phyloP scores from a whole-genome alignment of 2,329 filamentous ascomycete species.

The Diaporthe vaccinii region DNA sequence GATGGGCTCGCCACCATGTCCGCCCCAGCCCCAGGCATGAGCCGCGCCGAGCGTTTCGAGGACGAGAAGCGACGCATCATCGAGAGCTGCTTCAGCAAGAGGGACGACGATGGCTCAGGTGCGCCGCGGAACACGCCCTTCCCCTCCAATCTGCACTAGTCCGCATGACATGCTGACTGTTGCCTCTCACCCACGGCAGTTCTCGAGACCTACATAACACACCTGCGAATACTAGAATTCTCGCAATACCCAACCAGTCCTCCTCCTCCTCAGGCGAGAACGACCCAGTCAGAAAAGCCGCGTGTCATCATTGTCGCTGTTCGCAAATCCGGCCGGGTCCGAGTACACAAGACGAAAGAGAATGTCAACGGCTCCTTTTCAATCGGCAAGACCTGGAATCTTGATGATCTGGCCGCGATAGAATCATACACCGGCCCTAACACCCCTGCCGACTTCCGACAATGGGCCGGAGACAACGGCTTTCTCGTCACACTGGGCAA shows the following conservation, averaged over 20 bases:
- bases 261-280: slow-evolving; percentile 81
- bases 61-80: slow-evolving; percentile 96
- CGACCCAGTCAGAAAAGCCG: slow-evolving; percentile 83
- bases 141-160: slow-evolving; percentile 32
- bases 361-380: slow-evolving; percentile 95
- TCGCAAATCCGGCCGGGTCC: slow-evolving; percentile 89
- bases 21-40: slow-evolving; percentile 45
- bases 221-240: slow-evolving; percentile 92
- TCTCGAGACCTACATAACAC: slow-evolving; percentile 96
- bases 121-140: slow-evolving; percentile 52
- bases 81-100: slow-evolving; percentile 93
- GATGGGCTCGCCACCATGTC: slow-evolving; percentile 36
- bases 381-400: slow-evolving; percentile 97
- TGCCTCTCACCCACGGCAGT: slow-evolving; percentile 60
- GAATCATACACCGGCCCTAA: slow-evolving; percentile 81
- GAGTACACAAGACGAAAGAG: slow-evolving; percentile 97
- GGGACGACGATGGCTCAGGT: slow-evolving; percentile 89
- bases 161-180: slow-evolving; percentile 40
- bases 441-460: slow-evolving; percentile 70
- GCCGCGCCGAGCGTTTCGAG: slow-evolving; percentile 86
- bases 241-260: slow-evolving; percentile 85
- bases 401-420: slow-evolving; percentile 88
- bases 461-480: slow-evolving; percentile 86
- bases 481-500: slow-evolving; percentile 93
- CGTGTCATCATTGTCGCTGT: slow-evolving; percentile 95